Conservation (phyloP, 805 yeast genomes). For the Schwanniomyces polymorphus region DNA sequence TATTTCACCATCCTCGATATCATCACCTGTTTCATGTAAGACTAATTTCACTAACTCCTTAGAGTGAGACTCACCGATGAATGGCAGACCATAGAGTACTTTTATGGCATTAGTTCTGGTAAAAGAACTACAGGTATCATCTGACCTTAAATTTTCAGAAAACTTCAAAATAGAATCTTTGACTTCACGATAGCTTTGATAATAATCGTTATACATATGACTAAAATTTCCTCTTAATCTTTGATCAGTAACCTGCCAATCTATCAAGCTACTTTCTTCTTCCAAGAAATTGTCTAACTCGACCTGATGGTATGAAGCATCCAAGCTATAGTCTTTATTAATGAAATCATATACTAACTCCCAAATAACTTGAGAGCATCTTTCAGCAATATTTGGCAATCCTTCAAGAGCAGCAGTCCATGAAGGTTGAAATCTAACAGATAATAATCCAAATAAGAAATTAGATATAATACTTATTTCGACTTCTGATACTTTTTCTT, state of each 20-base stretch:
- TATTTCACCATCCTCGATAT: conserved; percentile 18
- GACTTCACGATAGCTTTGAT: conserved; percentile 29
- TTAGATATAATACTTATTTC: conserved; percentile 31
- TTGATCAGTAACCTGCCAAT: conserved; percentile 47
- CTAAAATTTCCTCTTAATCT: conserved; percentile 44
- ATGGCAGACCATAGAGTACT: conserved; percentile 58
- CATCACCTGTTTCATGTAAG: conserved; percentile 28
- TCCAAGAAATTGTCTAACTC: conserved; percentile 2
- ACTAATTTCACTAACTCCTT: conserved; percentile 58
- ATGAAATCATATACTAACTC: conserved; percentile 39
- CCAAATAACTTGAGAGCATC: conserved; percentile 54
- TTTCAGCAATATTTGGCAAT: conserved; percentile 40
- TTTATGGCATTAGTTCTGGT: conserved; percentile 59
- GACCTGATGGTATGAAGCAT: conserved; percentile 6
- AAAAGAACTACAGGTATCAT: conserved; percentile 39
- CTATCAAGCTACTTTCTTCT: conserved; percentile 10
- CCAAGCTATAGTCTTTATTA: conserved; percentile 15
- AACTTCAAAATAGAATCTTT: conserved; percentile 36
- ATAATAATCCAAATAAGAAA: conserved; percentile 58
- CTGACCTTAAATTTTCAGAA: conserved; percentile 36
- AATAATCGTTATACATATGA: conserved; percentile 18
- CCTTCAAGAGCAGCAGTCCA: conserved; percentile 77
- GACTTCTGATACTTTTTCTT: conserved; percentile 16
- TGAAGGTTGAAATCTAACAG: conserved; percentile 77
- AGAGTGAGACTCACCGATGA: conserved; percentile 67